Percentiles rank a stretch among this genome's conserved stretches.
These are phyloP conservation scores for Populus hybrid DNA, from an alignment of 441 rosid genomes.

Conservation along the genomic window DNA sequence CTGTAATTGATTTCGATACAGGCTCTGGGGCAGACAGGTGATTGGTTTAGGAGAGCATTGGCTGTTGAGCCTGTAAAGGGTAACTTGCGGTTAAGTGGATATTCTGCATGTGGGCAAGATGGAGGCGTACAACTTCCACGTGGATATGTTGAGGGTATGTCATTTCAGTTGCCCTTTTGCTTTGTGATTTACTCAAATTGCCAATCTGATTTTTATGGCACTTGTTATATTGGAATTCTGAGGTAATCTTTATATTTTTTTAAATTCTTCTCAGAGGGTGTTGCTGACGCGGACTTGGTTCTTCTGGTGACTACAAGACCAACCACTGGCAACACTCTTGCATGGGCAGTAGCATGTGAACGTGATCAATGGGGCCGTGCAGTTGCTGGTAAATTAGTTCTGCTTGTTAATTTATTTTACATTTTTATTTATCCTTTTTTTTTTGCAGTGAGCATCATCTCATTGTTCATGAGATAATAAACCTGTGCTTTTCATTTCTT, in stretches of 20 bases:
- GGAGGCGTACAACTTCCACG: slow-evolving; percentile 99
- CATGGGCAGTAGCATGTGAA: slow-evolving; percentile 99
- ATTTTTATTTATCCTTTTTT: no score
- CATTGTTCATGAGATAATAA: background rate
- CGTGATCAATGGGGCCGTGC: slow-evolving; percentile 99
- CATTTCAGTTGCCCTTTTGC: slow-evolving; percentile 12
- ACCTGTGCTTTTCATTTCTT: slow-evolving; percentile 10
- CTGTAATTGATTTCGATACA: slow-evolving; percentile 25
- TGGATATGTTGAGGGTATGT: slow-evolving; percentile 85
- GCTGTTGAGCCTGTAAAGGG: slow-evolving; percentile 99
- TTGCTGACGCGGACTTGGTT: slow-evolving; percentile 85
- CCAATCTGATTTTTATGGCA: background rate
- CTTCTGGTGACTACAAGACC: slow-evolving; percentile 98
- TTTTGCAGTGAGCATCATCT: background rate
- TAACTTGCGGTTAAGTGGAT: slow-evolving; percentile 91
- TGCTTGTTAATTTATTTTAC: no score
- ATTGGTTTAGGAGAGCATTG: slow-evolving; percentile 89
- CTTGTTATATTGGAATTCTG: background rate
- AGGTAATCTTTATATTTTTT: slow-evolving; percentile 2
- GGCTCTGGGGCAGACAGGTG: slow-evolving; percentile 95
- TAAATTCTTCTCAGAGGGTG: slow-evolving; percentile 60
- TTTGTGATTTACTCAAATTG: slow-evolving; percentile 10
- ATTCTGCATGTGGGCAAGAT: slow-evolving; percentile 99
- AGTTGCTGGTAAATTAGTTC: slow-evolving; percentile 65
- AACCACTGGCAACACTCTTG: slow-evolving; percentile 97